These are phyloP conservation scores for Globisporangium okanoganense DNA, from an alignment of 352 stramenopile genomes.

Conservation along the genomic window DNA sequence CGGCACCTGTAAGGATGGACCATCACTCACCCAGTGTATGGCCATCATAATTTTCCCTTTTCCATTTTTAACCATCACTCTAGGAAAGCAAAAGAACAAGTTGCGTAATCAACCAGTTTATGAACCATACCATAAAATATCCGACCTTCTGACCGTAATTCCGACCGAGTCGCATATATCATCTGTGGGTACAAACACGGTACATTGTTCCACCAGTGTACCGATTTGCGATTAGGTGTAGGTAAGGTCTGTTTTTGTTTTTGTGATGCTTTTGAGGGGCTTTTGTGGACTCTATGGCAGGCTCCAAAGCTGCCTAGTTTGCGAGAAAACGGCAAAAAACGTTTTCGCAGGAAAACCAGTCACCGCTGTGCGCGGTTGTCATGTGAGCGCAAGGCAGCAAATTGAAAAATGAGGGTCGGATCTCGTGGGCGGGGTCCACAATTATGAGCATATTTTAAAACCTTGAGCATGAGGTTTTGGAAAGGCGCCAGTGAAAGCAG, in stretches of 20 bases:
- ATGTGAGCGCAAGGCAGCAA: not conserved
- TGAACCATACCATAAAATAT: not conserved
- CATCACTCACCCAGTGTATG: no score
- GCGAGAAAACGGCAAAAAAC: conserved; percentile 1
- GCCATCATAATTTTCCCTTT: no score
- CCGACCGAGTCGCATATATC: not conserved
- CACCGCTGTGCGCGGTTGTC: not conserved
- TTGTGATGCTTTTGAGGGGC: not conserved
- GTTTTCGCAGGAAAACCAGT: not conserved
- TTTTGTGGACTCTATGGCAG: not conserved
- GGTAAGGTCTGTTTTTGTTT: not conserved
- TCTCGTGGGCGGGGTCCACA: not conserved
- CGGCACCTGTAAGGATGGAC: no score
- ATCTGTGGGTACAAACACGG: not conserved
- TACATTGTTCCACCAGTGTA: not conserved
- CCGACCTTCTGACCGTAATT: not conserved
- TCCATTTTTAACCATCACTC: no score
- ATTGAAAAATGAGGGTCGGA: not conserved
- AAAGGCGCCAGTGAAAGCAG: not conserved
- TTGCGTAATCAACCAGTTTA: no score
- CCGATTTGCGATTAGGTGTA: not conserved
- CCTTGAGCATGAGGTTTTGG: not conserved
- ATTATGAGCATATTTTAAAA: not conserved
- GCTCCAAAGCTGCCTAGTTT: not conserved
- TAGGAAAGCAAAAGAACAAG: no score